Conservation (phyloP, 2,329 filamentous ascomycete species). For the Fusarium penzigii region DNA sequence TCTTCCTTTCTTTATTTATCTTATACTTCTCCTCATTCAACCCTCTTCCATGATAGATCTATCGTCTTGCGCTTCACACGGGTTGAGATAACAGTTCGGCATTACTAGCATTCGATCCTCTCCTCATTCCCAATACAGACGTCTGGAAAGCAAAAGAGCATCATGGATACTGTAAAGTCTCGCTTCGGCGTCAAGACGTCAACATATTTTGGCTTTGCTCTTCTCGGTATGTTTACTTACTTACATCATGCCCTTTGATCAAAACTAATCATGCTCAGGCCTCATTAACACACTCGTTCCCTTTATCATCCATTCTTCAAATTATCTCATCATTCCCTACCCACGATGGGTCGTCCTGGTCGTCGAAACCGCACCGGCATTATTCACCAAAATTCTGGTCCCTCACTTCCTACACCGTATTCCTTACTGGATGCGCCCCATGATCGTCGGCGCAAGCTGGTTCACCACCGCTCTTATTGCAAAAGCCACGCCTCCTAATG, state of each 20-base stretch:
- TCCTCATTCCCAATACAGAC: too few species aligned
- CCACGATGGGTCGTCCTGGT: constrained; percentile 34
- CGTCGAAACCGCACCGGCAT: constrained; percentile 33
- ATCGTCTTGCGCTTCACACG: too few species aligned
- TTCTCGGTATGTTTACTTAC: constrained; percentile 20
- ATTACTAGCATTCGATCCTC: too few species aligned
- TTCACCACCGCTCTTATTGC: constrained; percentile 30
- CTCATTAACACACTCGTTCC: constrained; percentile 33
- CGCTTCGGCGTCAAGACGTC: constrained; percentile 13
- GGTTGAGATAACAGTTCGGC: too few species aligned
- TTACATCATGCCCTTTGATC: not conserved
- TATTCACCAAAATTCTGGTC: constrained; percentile 31
- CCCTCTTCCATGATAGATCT: too few species aligned
- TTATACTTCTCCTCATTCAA: too few species aligned
- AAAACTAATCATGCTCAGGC: constrained; percentile 25
- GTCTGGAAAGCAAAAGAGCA: too few species aligned
- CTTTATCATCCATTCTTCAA: constrained; percentile 33
- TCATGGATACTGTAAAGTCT: constrained; percentile 4
- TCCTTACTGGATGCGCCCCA: constrained; percentile 31
- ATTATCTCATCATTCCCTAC: constrained; percentile 39
- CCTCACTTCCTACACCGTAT: constrained; percentile 30
- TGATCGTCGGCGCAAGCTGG: constrained; percentile 31
- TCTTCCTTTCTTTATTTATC: too few species aligned
- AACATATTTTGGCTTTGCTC: constrained; percentile 28
- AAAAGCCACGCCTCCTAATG: constrained; percentile 35